Conservation (phyloP, 768 basidiomycete genomes). For the Rhodosporidiobolus sp. region DNA sequence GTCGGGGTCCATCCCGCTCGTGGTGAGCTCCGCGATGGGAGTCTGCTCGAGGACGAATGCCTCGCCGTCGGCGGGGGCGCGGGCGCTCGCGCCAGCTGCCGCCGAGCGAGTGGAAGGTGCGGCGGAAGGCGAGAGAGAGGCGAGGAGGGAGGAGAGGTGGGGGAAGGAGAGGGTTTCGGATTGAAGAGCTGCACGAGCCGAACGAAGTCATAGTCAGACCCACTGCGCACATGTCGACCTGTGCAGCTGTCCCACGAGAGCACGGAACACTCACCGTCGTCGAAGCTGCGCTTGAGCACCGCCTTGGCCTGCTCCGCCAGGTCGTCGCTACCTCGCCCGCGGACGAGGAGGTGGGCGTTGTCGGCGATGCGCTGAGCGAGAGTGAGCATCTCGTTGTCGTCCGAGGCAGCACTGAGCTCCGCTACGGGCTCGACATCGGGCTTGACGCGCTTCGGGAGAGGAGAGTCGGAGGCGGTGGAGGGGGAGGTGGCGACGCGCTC, state of each 20-base stretch:
- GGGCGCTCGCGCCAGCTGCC: slow-evolving; percentile 50
- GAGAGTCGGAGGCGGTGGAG: background rate
- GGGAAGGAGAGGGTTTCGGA: slow-evolving; percentile 65
- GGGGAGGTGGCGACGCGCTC: slow-evolving; percentile 3
- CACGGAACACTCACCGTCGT: slow-evolving; percentile 46
- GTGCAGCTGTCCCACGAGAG: background rate
- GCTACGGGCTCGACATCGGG: background rate
- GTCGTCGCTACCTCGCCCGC: slow-evolving; percentile 42
- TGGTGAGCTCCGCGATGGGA: slow-evolving; percentile 65
- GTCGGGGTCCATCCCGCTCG: slow-evolving; percentile 66
- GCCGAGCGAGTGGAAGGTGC: slow-evolving; percentile 59
- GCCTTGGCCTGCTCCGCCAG: slow-evolving; percentile 44
- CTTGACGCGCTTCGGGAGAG: background rate
- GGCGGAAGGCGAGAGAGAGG: slow-evolving; percentile 63
- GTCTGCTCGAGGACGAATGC: slow-evolving; percentile 53
- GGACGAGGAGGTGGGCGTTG: slow-evolving; percentile 41
- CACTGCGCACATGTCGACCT: no score
- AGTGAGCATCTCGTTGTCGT: slow-evolving; percentile 23
- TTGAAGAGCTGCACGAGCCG: slow-evolving; percentile 57
- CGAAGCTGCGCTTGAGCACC: slow-evolving; percentile 49
- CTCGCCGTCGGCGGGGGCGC: slow-evolving; percentile 47
- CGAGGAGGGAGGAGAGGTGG: slow-evolving; percentile 64
- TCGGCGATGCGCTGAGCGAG: slow-evolving; percentile 40
- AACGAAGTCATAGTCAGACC: no score
- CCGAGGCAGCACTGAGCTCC: background rate